Base-by-base conservation (phyloP, 257 asterid genomes). In the Henckelia pumila region DNA sequence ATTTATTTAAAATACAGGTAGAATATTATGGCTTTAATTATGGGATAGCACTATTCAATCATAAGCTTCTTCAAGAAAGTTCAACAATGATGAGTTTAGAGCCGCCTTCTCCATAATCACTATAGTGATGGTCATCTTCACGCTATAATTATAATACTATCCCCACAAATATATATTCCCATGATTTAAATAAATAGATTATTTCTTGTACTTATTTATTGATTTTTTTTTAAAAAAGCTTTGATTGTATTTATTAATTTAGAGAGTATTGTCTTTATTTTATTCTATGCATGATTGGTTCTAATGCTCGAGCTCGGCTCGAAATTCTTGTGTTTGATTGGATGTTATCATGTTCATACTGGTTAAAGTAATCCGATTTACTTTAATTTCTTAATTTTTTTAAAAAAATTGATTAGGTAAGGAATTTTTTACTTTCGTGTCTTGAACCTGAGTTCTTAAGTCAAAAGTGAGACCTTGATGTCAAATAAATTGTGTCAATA, bases 41-140 rank as follows among this genome's bases (percentile, higher is more conserved):
- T 24, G 32, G 40, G 63, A 64, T 28, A n/a, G 33, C 25, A 20
- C 33, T 59, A 28, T 56, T 40, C 21, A 57, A 64, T 68, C 47
- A 10, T 33, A 61, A 33, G 50, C 44, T 56, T 59, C 69, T 73
- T 71, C 16, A 62, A 44, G 52, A 44, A 44, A 3, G 52, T 44
- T 44, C 19, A 44, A 44, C 33, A 52, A 66, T 66, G 32, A 67
- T 67, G 62, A 32, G 17, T 37, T 37, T 37, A 37, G 32, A 55
- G 71, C 71, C 63, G 81, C 81, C 81, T 72, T 40, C 69, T 77
- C 81, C 81, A 77, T 64, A 14, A 77, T 68, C 70, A 59, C 68
- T 49, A 60, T 35, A 63, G 66, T 72, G 75, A 69, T 68, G 40
- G 67, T 61, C 73, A 71, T 30, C 68, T 71, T 66, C 74, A 49